Evolutionary conservation across 129 eudicot genomes (phyloP).

Genomic region (Chrysanthemum lavandulifolium): DNA sequence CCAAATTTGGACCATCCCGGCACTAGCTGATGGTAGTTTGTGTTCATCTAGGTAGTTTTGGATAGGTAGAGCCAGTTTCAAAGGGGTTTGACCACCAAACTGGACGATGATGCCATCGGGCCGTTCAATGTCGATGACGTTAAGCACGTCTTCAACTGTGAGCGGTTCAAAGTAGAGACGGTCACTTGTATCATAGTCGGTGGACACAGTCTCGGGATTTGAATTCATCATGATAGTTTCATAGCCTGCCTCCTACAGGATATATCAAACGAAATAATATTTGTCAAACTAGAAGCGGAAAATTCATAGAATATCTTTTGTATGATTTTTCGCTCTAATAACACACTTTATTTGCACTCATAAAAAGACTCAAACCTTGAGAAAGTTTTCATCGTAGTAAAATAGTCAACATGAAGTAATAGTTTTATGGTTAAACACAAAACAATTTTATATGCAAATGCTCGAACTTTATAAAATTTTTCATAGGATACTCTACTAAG

Average conservation of each 20-base stretch:
- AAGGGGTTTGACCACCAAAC: slow-evolving; percentile 98
- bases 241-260: slow-evolving; percentile 77
- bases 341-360: too few species aligned
- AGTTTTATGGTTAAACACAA: too few species aligned
- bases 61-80: slow-evolving; percentile 80
- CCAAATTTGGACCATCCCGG: slow-evolving; percentile 85
- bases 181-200: slow-evolving; percentile 96
- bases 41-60: slow-evolving; percentile 72
- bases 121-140: slow-evolving; percentile 82
- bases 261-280: neutral
- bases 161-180: slow-evolving; percentile 96
- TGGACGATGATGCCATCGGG: slow-evolving; percentile 99
- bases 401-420: too few species aligned
- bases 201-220: slow-evolving; percentile 96
- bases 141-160: slow-evolving; percentile 90
- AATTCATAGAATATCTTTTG: too few species aligned
- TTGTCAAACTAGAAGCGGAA: neutral
- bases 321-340: too few species aligned
- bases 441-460: too few species aligned
- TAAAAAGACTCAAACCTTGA: too few species aligned
- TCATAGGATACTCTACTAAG: too few species aligned
- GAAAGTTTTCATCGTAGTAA: too few species aligned
- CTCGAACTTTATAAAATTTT: too few species aligned
- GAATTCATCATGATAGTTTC: slow-evolving; percentile 99
- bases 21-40: slow-evolving; percentile 58